Conservation (phyloP, 495 filamentous ascomycete species). For the Trichoderma virens region DNA sequence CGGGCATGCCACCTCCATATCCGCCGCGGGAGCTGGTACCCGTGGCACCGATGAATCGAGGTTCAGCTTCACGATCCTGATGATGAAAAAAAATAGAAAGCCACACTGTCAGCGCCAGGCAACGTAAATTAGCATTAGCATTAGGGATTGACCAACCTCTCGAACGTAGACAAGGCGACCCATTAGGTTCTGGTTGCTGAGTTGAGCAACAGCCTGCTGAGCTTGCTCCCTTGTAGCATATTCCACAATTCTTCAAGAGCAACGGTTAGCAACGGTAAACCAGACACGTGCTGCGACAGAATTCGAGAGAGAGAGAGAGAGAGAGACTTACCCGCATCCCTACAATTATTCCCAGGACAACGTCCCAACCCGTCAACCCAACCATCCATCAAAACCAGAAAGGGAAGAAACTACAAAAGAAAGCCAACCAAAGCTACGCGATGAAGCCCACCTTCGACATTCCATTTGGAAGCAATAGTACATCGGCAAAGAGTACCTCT, state of each 20-base stretch:
- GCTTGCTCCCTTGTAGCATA: constrained; percentile 99
- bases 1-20: constrained; percentile 26
- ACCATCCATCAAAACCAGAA: constrained; percentile 76
- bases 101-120: background rate
- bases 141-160: constrained; percentile 56
- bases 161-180: constrained; percentile 96
- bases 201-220: constrained; percentile 91
- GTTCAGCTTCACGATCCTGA: constrained; percentile 92
- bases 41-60: constrained; percentile 75
- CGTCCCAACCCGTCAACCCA: constrained; percentile 99
- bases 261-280: background rate
- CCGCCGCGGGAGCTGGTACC: constrained; percentile 45
- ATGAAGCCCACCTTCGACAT: constrained; percentile 99
- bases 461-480: constrained; percentile 99
- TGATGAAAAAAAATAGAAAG: background rate
- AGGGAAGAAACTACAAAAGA: constrained; percentile 59
- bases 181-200: constrained; percentile 99
- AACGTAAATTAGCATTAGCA: background rate
- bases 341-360: constrained; percentile 81
- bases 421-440: constrained; percentile 77
- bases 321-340: constrained; percentile 97
- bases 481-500: constrained; percentile 99
- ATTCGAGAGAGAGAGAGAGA: no score
- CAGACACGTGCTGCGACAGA: background rate
- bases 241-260: constrained; percentile 90